phyloP scores from a whole-genome alignment of 1,284 basidiomycete genomes.

The Ceratobasidium sp. region DNA sequence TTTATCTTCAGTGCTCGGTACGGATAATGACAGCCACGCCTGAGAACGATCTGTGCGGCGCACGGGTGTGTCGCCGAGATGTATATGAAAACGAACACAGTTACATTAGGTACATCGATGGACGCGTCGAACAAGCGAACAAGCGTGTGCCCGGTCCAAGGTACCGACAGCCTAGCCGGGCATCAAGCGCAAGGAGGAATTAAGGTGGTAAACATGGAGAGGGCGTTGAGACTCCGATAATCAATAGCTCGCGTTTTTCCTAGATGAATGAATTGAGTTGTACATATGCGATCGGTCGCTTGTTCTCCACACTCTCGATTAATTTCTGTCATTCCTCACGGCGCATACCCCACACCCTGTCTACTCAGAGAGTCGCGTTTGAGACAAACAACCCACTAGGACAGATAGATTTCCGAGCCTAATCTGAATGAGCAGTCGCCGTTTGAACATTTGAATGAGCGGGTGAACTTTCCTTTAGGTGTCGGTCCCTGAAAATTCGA shows the following conservation, averaged over 20 bases:
- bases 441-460: conserved; percentile 37
- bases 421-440: conserved; percentile 14
- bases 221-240: conserved; percentile 33
- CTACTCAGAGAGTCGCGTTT: too few species aligned
- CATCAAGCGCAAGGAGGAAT: conserved; percentile 22
- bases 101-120: background rate
- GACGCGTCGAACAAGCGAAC: conserved; percentile 6
- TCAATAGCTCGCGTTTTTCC: conserved; percentile 16
- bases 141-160: conserved; percentile 4
- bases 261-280: conserved; percentile 3
- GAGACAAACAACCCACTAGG: background rate
- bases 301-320: background rate
- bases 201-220: background rate
- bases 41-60: background rate
- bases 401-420: background rate
- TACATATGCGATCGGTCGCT: background rate
- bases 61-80: background rate
- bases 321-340: background rate
- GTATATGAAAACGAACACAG: background rate
- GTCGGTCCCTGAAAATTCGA: conserved; percentile 28
- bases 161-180: conserved; percentile 10
- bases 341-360: too few species aligned
- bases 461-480: background rate
- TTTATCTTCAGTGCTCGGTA: conserved; percentile 1
- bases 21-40: background rate